Evolutionary conservation across 2,329 filamentous ascomycete genomes (phyloP).

Genomic region (Colletotrichum sp.): DNA sequence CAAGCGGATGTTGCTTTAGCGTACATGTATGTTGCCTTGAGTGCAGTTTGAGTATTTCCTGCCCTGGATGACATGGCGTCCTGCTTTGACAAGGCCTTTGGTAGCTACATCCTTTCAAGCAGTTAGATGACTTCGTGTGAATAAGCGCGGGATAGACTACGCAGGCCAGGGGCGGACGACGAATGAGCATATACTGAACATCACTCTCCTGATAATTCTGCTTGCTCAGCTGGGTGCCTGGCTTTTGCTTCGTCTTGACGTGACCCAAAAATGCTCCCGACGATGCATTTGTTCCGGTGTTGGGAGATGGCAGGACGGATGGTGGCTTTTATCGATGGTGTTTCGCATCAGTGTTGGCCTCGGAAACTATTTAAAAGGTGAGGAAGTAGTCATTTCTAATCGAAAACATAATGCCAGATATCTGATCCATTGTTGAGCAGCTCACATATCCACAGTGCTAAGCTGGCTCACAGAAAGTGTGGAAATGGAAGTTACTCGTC

Average conservation of each 20-base stretch:
- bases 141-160: not conserved
- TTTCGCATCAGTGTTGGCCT: fast-evolving
- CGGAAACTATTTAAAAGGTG: not conserved
- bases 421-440: not conserved
- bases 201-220: not conserved
- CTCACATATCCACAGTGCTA: not conserved
- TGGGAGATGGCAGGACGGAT: not conserved
- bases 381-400: not conserved
- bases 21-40: not conserved
- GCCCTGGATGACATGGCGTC: not conserved
- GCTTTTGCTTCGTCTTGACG: not conserved
- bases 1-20: not conserved
- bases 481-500: not conserved
- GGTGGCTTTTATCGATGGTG: not conserved
- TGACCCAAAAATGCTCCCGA: not conserved
- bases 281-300: not conserved
- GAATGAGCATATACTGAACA: not conserved
- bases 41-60: not conserved
- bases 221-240: not conserved
- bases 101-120: not conserved
- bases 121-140: not conserved
- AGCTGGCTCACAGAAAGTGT: fast-evolving
- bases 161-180: not conserved
- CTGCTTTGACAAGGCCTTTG: not conserved
- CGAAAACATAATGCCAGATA: no score